Evolutionary conservation across 2,329 filamentous ascomycete genomes (phyloP).

Genomic region (Diplodia mutila): DNA sequence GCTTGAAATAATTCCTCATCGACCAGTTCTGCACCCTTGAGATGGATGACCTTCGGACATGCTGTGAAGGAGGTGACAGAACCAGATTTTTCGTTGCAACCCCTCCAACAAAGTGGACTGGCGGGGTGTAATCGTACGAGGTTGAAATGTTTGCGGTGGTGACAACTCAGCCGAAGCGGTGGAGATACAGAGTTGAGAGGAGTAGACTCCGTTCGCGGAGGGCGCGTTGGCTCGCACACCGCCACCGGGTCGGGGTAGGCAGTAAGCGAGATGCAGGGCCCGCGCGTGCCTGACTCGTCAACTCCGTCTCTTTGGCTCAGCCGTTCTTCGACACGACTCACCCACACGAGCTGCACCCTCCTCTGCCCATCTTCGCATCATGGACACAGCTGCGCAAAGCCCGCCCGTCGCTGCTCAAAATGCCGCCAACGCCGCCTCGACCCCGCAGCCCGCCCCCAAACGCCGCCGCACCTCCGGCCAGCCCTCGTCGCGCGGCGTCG

Average conservation of each 20-base stretch:
- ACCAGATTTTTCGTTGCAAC: not conserved
- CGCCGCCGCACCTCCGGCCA: constrained; percentile 41
- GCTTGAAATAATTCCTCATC: no score
- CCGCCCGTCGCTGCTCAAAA: not conserved
- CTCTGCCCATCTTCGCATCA: constrained; percentile 19
- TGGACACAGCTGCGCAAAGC: constrained; percentile 18
- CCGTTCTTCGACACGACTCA: constrained; percentile 11
- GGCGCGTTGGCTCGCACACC: not conserved
- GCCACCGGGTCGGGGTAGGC: not conserved
- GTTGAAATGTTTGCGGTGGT: not conserved
- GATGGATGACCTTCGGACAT: no score
- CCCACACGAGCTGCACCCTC: constrained; percentile 14
- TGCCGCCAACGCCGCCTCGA: not conserved
- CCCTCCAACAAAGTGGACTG: not conserved
- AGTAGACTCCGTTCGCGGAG: not conserved
- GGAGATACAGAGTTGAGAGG: not conserved
- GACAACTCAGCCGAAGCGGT: not conserved
- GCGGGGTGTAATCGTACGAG: not conserved
- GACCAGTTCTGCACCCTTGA: no score
- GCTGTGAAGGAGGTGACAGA: not conserved
- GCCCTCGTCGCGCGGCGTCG: constrained; percentile 70
- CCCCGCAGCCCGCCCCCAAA: constrained; percentile 30
- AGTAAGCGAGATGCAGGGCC: not conserved
- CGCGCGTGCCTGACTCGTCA: constrained; percentile 5
- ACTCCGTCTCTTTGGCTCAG: constrained; percentile 15